phyloP scores from a whole-genome alignment of 768 basidiomycete species.

The Tephrocybe sp. region DNA sequence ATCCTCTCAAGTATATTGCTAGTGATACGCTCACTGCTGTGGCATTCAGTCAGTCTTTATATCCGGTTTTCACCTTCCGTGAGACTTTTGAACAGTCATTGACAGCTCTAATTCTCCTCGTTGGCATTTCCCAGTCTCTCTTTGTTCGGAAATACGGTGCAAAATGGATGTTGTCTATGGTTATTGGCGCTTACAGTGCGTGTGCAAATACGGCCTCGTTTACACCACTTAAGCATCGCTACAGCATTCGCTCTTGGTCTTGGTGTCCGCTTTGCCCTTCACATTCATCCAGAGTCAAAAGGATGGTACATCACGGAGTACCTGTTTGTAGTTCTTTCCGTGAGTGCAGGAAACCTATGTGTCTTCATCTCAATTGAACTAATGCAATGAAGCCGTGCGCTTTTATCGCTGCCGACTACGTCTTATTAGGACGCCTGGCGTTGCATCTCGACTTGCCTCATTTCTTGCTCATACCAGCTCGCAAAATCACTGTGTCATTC shows the following conservation, averaged over 20 bases:
- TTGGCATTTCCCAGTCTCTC: constrained; percentile 44
- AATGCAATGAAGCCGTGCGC: constrained; percentile 57
- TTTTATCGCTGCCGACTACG: constrained; percentile 70
- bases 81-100: background rate
- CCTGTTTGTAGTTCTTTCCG: constrained; percentile 60
- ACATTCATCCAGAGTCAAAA: constrained; percentile 50
- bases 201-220: background rate
- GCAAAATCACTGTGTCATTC: constrained; percentile 55
- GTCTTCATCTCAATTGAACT: background rate
- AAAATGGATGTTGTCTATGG: constrained; percentile 61
- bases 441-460: constrained; percentile 44
- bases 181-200: constrained; percentile 60
- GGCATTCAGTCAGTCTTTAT: constrained; percentile 41
- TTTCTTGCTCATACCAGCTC: constrained; percentile 49
- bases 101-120: constrained; percentile 35
- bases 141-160: constrained; percentile 45
- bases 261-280: constrained; percentile 54
- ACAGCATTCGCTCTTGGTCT: constrained; percentile 60
- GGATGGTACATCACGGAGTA: constrained; percentile 57
- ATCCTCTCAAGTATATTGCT: constrained; percentile 56
- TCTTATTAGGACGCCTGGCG: constrained; percentile 64
- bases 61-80: background rate
- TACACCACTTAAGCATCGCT: background rate
- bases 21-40: constrained; percentile 52
- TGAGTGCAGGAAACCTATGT: constrained; percentile 24